phyloP scores from a whole-genome alignment of 345 rosid species.

The Melastoma malabathricum region DNA sequence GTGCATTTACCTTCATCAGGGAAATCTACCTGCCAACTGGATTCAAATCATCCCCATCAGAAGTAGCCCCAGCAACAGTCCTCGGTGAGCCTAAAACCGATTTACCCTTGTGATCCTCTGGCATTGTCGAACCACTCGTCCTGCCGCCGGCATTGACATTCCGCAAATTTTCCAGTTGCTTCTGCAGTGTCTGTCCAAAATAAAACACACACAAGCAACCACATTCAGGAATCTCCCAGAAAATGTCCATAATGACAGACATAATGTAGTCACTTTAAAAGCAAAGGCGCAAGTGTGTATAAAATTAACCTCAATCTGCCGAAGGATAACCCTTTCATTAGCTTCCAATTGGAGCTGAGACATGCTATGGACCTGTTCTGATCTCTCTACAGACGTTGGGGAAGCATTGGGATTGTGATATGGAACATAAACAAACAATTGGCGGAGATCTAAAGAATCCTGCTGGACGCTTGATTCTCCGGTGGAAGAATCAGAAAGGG shows the following conservation, averaged over 20 bases:
- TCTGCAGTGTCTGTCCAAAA: constrained; percentile 22
- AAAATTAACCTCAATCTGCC: constrained; percentile 54
- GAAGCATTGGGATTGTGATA: constrained; percentile 18
- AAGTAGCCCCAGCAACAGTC: constrained; percentile 5
- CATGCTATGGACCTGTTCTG: constrained; percentile 3
- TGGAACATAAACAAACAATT: constrained; percentile 25
- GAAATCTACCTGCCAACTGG: too few species aligned
- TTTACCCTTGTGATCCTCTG: constrained; percentile 32
- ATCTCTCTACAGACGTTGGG: constrained; percentile 15
- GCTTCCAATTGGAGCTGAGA: constrained; percentile 33
- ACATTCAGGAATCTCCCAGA: too few species aligned
- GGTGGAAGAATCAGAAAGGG: constrained; percentile 13
- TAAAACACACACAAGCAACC: neutral
- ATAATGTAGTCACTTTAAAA: too few species aligned
- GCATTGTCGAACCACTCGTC: constrained; percentile 1
- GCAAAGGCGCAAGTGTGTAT: neutral
- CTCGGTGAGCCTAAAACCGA: constrained; percentile 8
- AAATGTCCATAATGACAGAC: too few species aligned
- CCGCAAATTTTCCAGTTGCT: constrained; percentile 20
- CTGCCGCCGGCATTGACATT: constrained; percentile 6
- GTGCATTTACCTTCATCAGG: too few species aligned
- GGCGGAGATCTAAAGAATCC: constrained; percentile 11
- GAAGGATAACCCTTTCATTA: constrained; percentile 36
- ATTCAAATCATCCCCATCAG: neutral
- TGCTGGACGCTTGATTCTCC: constrained; percentile 18